Conservation (phyloP, 768 basidiomycete species). For the Phanerodontia chrysosporium region DNA sequence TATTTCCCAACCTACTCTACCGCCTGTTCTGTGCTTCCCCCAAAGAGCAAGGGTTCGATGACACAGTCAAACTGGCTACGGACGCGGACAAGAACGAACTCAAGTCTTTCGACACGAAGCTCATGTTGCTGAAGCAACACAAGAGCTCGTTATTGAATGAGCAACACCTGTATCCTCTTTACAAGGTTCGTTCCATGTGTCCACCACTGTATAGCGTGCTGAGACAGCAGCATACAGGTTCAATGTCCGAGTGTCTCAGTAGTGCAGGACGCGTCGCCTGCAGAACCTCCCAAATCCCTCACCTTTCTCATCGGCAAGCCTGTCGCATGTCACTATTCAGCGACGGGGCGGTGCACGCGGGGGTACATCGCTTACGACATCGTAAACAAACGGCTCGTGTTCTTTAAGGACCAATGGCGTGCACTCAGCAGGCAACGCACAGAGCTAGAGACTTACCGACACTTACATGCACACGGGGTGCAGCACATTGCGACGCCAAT, state of each 20-base stretch:
- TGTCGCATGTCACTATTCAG: not conserved
- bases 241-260: not conserved
- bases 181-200: not conserved
- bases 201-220: not conserved
- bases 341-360: conserved; percentile 21
- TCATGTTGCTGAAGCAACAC: not conserved
- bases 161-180: not conserved
- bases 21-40: not conserved
- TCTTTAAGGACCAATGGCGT: conserved; percentile 4
- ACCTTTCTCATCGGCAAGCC: conserved; percentile 11
- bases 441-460: not conserved
- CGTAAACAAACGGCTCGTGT: not conserved
- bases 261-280: not conserved
- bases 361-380: conserved; percentile 23
- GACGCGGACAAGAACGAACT: not conserved
- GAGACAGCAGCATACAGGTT: not conserved
- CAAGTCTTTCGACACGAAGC: not conserved
- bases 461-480: not conserved
- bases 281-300: not conserved
- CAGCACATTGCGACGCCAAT: not conserved
- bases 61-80: not conserved
- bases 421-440: not conserved
- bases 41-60: not conserved
- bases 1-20: not conserved
- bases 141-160: not conserved